These are phyloP conservation scores for Trichoderma sp. DNA, from an alignment of 2,329 filamentous ascomycete species.

Conservation along the genomic window DNA sequence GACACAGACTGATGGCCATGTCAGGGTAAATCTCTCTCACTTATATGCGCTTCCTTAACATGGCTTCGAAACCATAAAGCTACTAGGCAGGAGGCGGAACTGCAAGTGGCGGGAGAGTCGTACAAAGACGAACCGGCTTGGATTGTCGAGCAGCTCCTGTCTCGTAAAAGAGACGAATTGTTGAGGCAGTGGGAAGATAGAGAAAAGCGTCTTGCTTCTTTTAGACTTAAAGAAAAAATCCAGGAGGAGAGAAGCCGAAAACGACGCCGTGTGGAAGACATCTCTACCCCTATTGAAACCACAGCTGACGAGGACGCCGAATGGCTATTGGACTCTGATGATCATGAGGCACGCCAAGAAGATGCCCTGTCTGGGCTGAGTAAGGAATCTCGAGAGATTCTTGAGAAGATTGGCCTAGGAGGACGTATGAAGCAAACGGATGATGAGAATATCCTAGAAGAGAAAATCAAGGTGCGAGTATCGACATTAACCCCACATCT, in stretches of 20 bases:
- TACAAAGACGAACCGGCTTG: slow-evolving; percentile 73
- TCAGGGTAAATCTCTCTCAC: slow-evolving; percentile 85
- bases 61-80: slow-evolving; percentile 85
- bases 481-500: neutral
- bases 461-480: slow-evolving; percentile 62
- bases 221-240: slow-evolving; percentile 61
- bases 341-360: slow-evolving; percentile 34
- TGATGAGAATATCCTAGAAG: slow-evolving; percentile 48
- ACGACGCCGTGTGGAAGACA: slow-evolving; percentile 43
- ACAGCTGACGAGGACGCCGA: slow-evolving; percentile 58
- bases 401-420: slow-evolving; percentile 61
- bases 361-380: slow-evolving; percentile 59
- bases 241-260: slow-evolving; percentile 51
- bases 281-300: slow-evolving; percentile 21
- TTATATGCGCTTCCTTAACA: slow-evolving; percentile 84
- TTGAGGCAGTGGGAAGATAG: slow-evolving; percentile 66
- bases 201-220: slow-evolving; percentile 64
- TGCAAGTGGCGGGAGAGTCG: slow-evolving; percentile 41
- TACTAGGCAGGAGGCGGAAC: slow-evolving; percentile 52
- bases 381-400: slow-evolving; percentile 68
- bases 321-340: slow-evolving; percentile 68
- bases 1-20: neutral
- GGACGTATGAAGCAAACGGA: slow-evolving; percentile 34
- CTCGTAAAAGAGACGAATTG: slow-evolving; percentile 65
- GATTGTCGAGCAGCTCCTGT: slow-evolving; percentile 74